Conservation (phyloP, 768 basidiomycete species). For the Phanerochaete carnosa region DNA sequence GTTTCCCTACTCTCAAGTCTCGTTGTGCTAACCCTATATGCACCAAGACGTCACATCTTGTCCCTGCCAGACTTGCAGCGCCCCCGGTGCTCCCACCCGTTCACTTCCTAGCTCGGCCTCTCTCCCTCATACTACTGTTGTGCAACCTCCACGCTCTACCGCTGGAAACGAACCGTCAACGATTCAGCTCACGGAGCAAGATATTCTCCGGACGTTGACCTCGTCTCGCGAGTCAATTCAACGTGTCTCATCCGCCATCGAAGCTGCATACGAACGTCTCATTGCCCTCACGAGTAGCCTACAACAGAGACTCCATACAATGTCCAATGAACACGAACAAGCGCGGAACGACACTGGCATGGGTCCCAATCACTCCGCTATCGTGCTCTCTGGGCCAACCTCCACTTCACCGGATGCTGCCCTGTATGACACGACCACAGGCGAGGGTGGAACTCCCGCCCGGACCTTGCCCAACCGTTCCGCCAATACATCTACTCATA, state of each 20-base stretch:
- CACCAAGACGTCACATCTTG: constrained; percentile 7
- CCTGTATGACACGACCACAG: not conserved
- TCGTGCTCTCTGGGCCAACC: constrained; percentile 17
- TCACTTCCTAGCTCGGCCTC: not conserved
- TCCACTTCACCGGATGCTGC: not conserved
- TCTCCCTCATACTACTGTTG: not conserved
- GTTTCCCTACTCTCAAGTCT: not conserved
- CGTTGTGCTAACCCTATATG: not conserved
- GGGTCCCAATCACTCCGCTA: constrained; percentile 24
- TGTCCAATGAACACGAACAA: not conserved
- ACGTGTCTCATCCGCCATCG: constrained; percentile 13
- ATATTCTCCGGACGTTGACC: constrained; percentile 2
- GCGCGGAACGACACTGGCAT: constrained; percentile 7
- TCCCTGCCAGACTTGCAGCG: not conserved
- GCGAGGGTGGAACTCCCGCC: not conserved
- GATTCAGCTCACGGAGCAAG: not conserved
- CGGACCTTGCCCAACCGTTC: not conserved
- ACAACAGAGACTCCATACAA: not conserved
- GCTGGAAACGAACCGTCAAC: not conserved
- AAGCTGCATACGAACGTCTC: constrained; percentile 14
- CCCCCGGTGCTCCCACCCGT: not conserved
- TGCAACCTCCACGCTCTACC: not conserved
- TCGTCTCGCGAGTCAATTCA: constrained; percentile 11
- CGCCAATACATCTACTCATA: not conserved
- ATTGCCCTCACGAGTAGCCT: constrained; percentile 4